phyloP scores from a whole-genome alignment of 805 yeast species.

The Zygosaccharomyces bailii region DNA sequence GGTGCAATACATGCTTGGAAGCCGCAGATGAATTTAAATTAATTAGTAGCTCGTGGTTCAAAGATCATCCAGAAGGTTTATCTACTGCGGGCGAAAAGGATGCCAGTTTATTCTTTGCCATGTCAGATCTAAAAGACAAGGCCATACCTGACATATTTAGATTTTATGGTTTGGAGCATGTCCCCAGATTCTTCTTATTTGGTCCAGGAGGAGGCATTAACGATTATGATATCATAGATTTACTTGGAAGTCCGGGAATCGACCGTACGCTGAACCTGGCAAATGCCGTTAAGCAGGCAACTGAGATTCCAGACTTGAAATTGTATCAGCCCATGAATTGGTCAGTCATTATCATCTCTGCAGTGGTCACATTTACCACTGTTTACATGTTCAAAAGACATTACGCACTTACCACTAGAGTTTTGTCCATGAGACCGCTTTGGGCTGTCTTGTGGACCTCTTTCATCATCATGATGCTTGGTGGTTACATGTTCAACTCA shows the following conservation, averaged over 20 bases:
- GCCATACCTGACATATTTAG: conserved; percentile 44
- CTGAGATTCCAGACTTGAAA: conserved; percentile 29
- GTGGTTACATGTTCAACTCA: conserved; percentile 92
- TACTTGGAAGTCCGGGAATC: conserved; percentile 37
- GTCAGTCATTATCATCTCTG: conserved; percentile 35
- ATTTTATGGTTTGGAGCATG: conserved; percentile 54
- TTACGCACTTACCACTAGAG: conserved; percentile 35
- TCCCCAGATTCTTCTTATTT: conserved; percentile 72
- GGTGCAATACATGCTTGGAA: conserved; percentile 70
- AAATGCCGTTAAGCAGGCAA: conserved; percentile 25
- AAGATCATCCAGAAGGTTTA: conserved; percentile 52
- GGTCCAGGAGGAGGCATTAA: conserved; percentile 47
- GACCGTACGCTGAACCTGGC: conserved; percentile 36
- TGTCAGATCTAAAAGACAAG: conserved; percentile 64
- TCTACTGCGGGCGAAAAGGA: conserved; percentile 20
- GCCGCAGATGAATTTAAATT: conserved; percentile 61
- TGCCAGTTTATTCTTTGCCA: conserved; percentile 60
- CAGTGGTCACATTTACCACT: conserved; percentile 37
- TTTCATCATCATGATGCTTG: conserved; percentile 66
- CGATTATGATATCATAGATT: conserved; percentile 29
- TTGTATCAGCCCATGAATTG: conserved; percentile 40
- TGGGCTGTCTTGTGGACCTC: conserved; percentile 69
- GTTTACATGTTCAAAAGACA: conserved; percentile 36
- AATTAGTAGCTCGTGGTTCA: conserved; percentile 61
- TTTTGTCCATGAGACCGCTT: conserved; percentile 50